A percentile compares a stretch with the other conserved stretches of the same genome.
These are phyloP conservation scores for Copromyces sp. DNA, from an alignment of 495 filamentous ascomycete genomes.

Conservation along the genomic window DNA sequence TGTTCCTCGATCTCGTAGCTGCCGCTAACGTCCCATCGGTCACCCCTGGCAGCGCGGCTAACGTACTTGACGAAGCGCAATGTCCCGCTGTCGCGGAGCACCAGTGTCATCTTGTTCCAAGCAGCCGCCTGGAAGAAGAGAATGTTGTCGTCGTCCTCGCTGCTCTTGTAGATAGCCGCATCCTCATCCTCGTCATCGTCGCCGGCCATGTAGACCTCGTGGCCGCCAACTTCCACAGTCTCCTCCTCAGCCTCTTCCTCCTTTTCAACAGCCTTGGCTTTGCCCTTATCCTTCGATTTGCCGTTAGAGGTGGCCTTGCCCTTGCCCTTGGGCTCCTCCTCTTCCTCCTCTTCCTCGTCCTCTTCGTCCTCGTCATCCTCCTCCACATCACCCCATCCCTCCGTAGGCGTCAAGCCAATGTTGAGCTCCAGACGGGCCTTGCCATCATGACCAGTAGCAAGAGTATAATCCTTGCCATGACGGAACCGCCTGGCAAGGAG, in stretches of 20 bases:
- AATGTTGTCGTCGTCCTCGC: slow-evolving; percentile 81
- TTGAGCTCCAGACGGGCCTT: slow-evolving; percentile 80
- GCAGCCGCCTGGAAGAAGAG: slow-evolving; percentile 78
- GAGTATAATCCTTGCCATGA: slow-evolving; percentile 77
- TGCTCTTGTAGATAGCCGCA: slow-evolving; percentile 75
- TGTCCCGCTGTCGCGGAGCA: slow-evolving; percentile 75
- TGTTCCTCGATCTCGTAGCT: slow-evolving; percentile 49
- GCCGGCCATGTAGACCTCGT: slow-evolving; percentile 86
- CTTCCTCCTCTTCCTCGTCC: slow-evolving; percentile 27
- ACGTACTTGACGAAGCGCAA: slow-evolving; percentile 97
- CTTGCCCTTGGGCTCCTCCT: slow-evolving; percentile 27
- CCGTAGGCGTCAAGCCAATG: slow-evolving; percentile 69
- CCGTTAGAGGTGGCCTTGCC: slow-evolving; percentile 29
- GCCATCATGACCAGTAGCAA: slow-evolving; percentile 75
- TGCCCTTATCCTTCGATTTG: slow-evolving; percentile 21
- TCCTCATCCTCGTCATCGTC: slow-evolving; percentile 68
- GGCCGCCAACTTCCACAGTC: slow-evolving; percentile 59
- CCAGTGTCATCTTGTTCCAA: slow-evolving; percentile 86
- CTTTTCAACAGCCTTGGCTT: slow-evolving; percentile 15
- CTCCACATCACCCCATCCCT: slow-evolving; percentile 72
- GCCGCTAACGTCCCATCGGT: slow-evolving; percentile 85
- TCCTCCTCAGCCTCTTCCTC: slow-evolving; percentile 21
- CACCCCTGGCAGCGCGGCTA: slow-evolving; percentile 66
- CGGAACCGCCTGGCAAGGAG: slow-evolving; percentile 76
- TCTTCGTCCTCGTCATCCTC: slow-evolving; percentile 41